A percentile compares a stretch with the other conserved stretches of the same genome.
Evolutionary conservation across 768 basidiomycete species (phyloP).

Genomic region (Pisolithus microcarpus): DNA sequence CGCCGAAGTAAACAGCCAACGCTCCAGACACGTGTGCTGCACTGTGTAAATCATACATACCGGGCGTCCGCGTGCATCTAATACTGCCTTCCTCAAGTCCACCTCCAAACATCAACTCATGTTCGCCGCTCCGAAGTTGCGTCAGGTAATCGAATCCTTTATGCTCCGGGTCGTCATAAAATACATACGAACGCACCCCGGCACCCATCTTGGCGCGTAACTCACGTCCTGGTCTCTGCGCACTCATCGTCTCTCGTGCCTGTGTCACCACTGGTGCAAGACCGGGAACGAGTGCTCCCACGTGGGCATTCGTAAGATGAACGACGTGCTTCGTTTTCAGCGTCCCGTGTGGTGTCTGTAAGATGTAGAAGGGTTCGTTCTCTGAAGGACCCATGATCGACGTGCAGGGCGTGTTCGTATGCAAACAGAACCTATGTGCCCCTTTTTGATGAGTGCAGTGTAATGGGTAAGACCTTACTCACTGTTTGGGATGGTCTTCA

Average conservation of each 20-base stretch:
- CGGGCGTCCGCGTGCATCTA: slow-evolving; percentile 20
- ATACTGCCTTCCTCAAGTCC: slow-evolving; percentile 31
- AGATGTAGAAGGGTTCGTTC: slow-evolving; percentile 26
- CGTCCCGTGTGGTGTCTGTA: slow-evolving; percentile 37
- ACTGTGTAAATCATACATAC: slow-evolving; percentile 28
- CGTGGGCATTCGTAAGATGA: slow-evolving; percentile 52
- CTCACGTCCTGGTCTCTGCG: slow-evolving; percentile 47
- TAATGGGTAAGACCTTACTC: slow-evolving; percentile 2
- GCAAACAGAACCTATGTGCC: slow-evolving; percentile 29
- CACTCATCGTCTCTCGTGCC: slow-evolving; percentile 52
- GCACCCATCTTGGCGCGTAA: slow-evolving; percentile 22
- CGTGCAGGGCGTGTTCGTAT: slow-evolving; percentile 38
- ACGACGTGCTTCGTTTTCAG: slow-evolving; percentile 37
- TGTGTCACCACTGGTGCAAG: slow-evolving; percentile 26
- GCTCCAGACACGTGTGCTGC: slow-evolving; percentile 41
- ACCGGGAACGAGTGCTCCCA: slow-evolving; percentile 38
- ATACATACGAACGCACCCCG: slow-evolving; percentile 52
- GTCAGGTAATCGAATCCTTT: slow-evolving; percentile 62
- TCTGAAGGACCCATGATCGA: slow-evolving; percentile 26
- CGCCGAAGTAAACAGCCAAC: slow-evolving; percentile 49
- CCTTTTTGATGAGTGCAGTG: too few relatives aligned
- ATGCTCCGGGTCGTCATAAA: slow-evolving; percentile 37
- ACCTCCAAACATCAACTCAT: slow-evolving; percentile 63
- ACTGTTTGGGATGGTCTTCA: slow-evolving; percentile 35
- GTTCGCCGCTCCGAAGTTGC: slow-evolving; percentile 41